Evolutionary conservation across 768 basidiomycete genomes (phyloP).

Genomic region (Suillus sp.): DNA sequence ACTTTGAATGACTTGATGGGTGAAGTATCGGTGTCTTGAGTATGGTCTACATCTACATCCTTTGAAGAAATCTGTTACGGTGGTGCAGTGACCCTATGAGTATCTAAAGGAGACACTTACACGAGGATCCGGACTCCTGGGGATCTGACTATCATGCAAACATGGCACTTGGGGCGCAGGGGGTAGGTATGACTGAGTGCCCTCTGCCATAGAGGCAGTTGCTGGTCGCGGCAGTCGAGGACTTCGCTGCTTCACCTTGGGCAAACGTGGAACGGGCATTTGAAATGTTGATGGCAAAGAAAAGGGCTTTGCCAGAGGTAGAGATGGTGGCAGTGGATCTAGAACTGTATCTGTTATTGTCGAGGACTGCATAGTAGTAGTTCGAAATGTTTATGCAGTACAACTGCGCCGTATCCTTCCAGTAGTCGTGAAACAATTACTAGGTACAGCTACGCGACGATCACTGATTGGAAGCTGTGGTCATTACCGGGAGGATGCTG

Average conservation of each 20-base stretch:
- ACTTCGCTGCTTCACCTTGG: conserved; percentile 28
- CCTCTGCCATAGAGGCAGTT: conserved; percentile 48
- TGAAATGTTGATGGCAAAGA: conserved; percentile 28
- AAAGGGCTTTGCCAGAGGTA: conserved; percentile 26
- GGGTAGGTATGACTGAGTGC: conserved; percentile 42
- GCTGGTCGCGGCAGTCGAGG: conserved; percentile 40
- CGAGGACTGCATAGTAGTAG: conserved; percentile 22
- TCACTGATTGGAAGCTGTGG: conserved; percentile 8
- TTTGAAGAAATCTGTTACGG: not conserved
- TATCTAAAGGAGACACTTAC: not conserved
- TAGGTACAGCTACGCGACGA: conserved; percentile 15
- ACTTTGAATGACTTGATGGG: conserved; percentile 3
- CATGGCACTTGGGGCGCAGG: conserved; percentile 28
- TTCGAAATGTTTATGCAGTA: not conserved
- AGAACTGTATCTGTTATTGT: conserved; percentile 2
- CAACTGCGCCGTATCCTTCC: not conserved
- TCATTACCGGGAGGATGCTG: conserved; percentile 15
- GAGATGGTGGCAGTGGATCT: conserved; percentile 16
- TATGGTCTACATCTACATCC: conserved; percentile 3
- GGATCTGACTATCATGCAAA: not conserved
- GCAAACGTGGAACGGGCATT: conserved; percentile 39
- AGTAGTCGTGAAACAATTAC: conserved; percentile 9
- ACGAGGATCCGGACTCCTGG: not conserved
- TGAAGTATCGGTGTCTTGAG: not conserved
- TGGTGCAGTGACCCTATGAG: not conserved